Conservation (phyloP, 306 rosid species). For the Prunus kanzakura region DNA sequence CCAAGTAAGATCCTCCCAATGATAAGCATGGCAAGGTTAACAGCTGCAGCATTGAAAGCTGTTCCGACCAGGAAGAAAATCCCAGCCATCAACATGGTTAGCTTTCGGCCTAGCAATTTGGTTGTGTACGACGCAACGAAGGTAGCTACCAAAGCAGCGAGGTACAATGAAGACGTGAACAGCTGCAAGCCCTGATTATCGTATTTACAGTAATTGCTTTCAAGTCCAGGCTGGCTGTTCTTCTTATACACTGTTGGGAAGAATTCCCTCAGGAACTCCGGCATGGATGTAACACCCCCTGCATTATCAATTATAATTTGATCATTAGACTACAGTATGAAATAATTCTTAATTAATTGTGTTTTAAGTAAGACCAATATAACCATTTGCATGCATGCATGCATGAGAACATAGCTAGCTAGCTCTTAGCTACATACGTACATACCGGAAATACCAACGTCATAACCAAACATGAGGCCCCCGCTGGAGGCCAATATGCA, state of each 20-base stretch:
- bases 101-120: constrained; percentile 39
- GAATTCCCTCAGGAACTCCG: constrained; percentile 42
- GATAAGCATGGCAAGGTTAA: constrained; percentile 53
- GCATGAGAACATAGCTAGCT: too few relatives aligned
- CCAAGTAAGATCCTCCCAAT: constrained; percentile 61
- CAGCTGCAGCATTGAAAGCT: constrained; percentile 45
- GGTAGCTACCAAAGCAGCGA: constrained; percentile 49
- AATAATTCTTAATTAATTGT: too few relatives aligned
- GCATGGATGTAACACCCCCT: constrained; percentile 68
- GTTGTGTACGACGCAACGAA: constrained; percentile 56
- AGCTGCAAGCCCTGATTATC: constrained; percentile 48
- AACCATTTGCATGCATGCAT: too few relatives aligned
- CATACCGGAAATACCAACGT: not conserved
- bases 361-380: too few relatives aligned
- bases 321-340: too few relatives aligned
- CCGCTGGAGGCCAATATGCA: constrained; percentile 1
- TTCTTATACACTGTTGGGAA: constrained; percentile 44
- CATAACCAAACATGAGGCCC: constrained; percentile 14
- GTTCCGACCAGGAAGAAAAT: constrained; percentile 47
- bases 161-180: constrained; percentile 62
- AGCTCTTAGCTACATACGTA: too few relatives aligned
- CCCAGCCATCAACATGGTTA: constrained; percentile 64
- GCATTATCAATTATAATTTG: too few relatives aligned
- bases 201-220: constrained; percentile 62
- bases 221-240: constrained; percentile 13